Conservation (phyloP, 2,329 filamentous ascomycete genomes). For the Phaeophleospora eucalypticola region DNA sequence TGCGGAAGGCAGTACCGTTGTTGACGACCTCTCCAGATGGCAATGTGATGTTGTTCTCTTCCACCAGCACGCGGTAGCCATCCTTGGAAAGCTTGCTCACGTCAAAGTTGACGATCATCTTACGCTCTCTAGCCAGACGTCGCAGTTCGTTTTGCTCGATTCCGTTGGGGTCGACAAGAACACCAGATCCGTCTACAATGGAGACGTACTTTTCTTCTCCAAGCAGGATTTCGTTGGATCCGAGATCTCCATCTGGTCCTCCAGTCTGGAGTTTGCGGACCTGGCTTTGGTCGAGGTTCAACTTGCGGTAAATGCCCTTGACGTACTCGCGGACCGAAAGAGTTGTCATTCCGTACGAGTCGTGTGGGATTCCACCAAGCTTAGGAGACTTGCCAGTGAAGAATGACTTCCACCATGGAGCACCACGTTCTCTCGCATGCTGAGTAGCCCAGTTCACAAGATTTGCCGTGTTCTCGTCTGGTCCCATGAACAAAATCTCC, state of each 20-base stretch:
- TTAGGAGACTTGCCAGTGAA: constrained; percentile 98
- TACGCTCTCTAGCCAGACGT: constrained; percentile 77
- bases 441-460: constrained; percentile 98
- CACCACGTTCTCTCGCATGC: constrained; percentile 80
- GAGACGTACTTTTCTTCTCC: constrained; percentile 93
- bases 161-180: constrained; percentile 88
- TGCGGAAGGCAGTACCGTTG: constrained; percentile 94
- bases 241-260: constrained; percentile 91
- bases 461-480: constrained; percentile 97
- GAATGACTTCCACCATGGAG: constrained; percentile 99
- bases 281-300: constrained; percentile 77
- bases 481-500: constrained; percentile 97
- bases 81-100: constrained; percentile 76
- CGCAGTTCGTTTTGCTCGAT: constrained; percentile 78
- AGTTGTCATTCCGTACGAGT: constrained; percentile 96
- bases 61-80: constrained; percentile 87
- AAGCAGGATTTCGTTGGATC: constrained; percentile 95
- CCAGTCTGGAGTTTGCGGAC: constrained; percentile 96
- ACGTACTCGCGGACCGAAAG: constrained; percentile 94
- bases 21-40: constrained; percentile 80
- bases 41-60: constrained; percentile 83
- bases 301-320: constrained; percentile 93
- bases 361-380: constrained; percentile 93
- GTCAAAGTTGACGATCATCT: constrained; percentile 89
- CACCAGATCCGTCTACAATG: constrained; percentile 93